A percentile compares a stretch with the other conserved stretches of the same genome.
phyloP scores from a whole-genome alignment of 2,329 filamentous ascomycete genomes.

The Paradendryphiella salina region DNA sequence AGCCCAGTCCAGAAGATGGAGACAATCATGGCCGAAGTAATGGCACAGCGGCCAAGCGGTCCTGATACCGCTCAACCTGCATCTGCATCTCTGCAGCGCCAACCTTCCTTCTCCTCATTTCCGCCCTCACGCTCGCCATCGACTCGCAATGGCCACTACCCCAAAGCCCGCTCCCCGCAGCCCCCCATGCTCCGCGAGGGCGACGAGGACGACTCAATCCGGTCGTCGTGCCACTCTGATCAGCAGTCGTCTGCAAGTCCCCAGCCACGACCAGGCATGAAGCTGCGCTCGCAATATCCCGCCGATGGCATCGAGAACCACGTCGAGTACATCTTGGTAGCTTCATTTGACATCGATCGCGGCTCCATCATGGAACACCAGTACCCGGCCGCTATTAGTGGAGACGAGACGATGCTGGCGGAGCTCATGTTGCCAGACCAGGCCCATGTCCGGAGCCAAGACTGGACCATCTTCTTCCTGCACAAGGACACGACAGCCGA shows the following conservation, averaged over 20 bases:
- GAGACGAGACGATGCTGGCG: slow-evolving; percentile 96
- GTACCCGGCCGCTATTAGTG: slow-evolving; percentile 90
- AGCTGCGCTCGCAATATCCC: slow-evolving; percentile 55
- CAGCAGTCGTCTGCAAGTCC: slow-evolving; percentile 17
- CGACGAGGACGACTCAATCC: slow-evolving; percentile 36
- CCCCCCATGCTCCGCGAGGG: slow-evolving; percentile 42
- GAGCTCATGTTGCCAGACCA: slow-evolving; percentile 98
- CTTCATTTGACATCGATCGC: slow-evolving; percentile 94
- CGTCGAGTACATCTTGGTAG: slow-evolving; percentile 98
- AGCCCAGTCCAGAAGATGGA: slow-evolving; percentile 24
- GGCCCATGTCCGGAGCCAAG: slow-evolving; percentile 89
- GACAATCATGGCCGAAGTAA: slow-evolving; percentile 40
- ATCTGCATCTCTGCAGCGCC: slow-evolving; percentile 39
- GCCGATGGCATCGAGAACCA: slow-evolving; percentile 69
- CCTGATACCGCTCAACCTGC: slow-evolving; percentile 19
- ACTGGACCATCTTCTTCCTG: slow-evolving; percentile 99
- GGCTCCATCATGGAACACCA: slow-evolving; percentile 99
- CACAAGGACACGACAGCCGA: slow-evolving; percentile 91
- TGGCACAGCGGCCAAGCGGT: slow-evolving; percentile 31
- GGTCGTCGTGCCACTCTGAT: slow-evolving; percentile 36
- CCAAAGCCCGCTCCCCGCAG: slow-evolving; percentile 42
- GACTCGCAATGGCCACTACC: slow-evolving; percentile 41
- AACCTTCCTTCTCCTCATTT: slow-evolving; percentile 51
- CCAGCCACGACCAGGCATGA: slow-evolving; percentile 10
- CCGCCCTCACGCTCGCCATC: slow-evolving; percentile 48